phyloP scores from a whole-genome alignment of 768 basidiomycete genomes.

The Leccinum obscurum region DNA sequence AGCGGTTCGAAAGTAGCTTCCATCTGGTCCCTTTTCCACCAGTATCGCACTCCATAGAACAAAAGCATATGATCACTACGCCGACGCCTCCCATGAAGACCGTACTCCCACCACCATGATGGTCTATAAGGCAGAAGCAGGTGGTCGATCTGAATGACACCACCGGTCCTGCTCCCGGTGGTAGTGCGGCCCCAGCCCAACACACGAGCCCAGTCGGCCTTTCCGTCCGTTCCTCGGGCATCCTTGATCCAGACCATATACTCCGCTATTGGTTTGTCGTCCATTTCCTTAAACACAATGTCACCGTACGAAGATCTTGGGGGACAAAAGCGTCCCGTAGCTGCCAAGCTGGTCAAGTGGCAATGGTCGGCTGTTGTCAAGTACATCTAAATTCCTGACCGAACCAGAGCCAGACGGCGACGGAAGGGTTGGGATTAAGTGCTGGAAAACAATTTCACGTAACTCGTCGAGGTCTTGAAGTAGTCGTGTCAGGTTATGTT shows the following conservation, averaged over 20 bases:
- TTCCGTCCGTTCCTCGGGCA: conserved; percentile 62
- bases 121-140: conserved; percentile 86
- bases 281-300: conserved; percentile 70
- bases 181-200: conserved; percentile 78
- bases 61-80: conserved; percentile 56
- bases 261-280: conserved; percentile 40
- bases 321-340: conserved; percentile 77
- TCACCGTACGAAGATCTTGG: conserved; percentile 54
- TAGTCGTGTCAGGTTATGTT: conserved; percentile 75
- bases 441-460: conserved; percentile 67
- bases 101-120: conserved; percentile 72
- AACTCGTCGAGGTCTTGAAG: conserved; percentile 57
- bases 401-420: conserved; percentile 21
- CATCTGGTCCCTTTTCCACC: conserved; percentile 75
- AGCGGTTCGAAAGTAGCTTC: conserved; percentile 90
- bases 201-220: conserved; percentile 64
- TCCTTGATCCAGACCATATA: conserved; percentile 74
- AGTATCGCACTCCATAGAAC: conserved; percentile 66
- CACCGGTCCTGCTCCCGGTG: conserved; percentile 71
- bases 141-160: conserved; percentile 85
- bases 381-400: conserved; percentile 32
- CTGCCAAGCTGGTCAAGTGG: conserved; percentile 66
- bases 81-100: conserved; percentile 65
- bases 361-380: conserved; percentile 74
- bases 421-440: conserved; percentile 58